These are phyloP conservation scores for Triticum dicoccoides DNA, from an alignment of 176 grass and related monocot genomes.

Conservation along the genomic window DNA sequence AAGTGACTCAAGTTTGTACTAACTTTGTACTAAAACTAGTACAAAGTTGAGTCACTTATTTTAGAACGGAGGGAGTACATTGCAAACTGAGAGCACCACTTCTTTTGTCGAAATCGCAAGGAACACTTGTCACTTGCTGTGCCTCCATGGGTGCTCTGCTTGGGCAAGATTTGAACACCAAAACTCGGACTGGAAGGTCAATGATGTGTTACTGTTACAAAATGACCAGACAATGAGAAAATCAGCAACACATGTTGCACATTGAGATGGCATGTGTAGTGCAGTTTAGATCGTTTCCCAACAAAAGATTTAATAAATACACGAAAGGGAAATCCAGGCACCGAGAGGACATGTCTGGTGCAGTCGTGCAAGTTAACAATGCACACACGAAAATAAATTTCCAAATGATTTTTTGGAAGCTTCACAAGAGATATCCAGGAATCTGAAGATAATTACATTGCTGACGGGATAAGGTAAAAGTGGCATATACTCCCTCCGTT, in stretches of 20 bases:
- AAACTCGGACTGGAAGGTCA: background rate
- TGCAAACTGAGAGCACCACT: background rate
- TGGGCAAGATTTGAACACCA: background rate
- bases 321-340: too few relatives aligned
- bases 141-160: background rate
- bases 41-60: too few relatives aligned
- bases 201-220: background rate
- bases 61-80: too few relatives aligned
- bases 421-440: too few relatives aligned
- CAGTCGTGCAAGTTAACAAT: too few relatives aligned
- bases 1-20: too few relatives aligned
- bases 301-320: too few relatives aligned
- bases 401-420: too few relatives aligned
- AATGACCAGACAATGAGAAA: background rate
- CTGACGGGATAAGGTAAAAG: background rate
- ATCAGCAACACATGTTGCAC: background rate
- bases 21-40: too few relatives aligned
- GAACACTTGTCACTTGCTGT: background rate
- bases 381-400: too few relatives aligned
- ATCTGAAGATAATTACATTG: background rate
- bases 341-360: too few relatives aligned
- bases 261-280: background rate
- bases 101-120: background rate
- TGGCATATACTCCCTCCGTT: too few relatives aligned
- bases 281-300: background rate